Conservation (phyloP, 495 filamentous ascomycete genomes). For the Aspergillus cavernicola region DNA sequence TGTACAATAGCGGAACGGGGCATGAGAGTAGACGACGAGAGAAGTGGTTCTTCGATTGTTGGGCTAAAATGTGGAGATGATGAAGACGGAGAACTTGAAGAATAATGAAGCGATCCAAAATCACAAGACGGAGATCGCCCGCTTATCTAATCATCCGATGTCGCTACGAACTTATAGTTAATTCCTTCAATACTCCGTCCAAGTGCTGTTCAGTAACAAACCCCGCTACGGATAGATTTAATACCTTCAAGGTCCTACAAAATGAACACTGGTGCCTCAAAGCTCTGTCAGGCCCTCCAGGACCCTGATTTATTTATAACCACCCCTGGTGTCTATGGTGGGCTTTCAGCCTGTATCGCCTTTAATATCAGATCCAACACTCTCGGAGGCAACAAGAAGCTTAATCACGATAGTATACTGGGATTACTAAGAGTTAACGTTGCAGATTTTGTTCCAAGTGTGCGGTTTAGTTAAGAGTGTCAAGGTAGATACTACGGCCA, state of each 20-base stretch:
- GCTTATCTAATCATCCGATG: conserved; percentile 14
- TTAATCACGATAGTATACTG: conserved; percentile 48
- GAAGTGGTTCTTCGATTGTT: background rate
- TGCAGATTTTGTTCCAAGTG: conserved; percentile 53
- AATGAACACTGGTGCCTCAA: conserved; percentile 5
- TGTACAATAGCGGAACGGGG: conserved; percentile 59
- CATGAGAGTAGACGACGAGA: conserved; percentile 25
- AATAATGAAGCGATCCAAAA: conserved; percentile 9
- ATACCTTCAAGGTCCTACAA: background rate
- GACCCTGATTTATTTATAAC: conserved; percentile 32
- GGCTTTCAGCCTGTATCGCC: conserved; percentile 62
- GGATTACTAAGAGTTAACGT: conserved; percentile 46
- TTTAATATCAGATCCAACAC: conserved; percentile 58
- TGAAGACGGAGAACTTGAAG: background rate
- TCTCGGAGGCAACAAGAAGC: conserved; percentile 45
- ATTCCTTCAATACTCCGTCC: background rate
- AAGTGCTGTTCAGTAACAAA: background rate
- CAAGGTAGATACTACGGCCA: conserved; percentile 53
- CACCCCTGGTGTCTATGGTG: conserved; percentile 65
- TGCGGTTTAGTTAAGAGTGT: conserved; percentile 58
- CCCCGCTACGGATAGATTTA: background rate
- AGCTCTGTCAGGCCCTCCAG: conserved; percentile 9
- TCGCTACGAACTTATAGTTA: no score
- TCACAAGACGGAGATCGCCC: background rate
- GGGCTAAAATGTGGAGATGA: background rate